A percentile compares a stretch with the other conserved stretches of the same genome.
These are phyloP conservation scores for Sordariomycetes sp. DNA, from an alignment of 2,329 filamentous ascomycete species.

Conservation along the genomic window DNA sequence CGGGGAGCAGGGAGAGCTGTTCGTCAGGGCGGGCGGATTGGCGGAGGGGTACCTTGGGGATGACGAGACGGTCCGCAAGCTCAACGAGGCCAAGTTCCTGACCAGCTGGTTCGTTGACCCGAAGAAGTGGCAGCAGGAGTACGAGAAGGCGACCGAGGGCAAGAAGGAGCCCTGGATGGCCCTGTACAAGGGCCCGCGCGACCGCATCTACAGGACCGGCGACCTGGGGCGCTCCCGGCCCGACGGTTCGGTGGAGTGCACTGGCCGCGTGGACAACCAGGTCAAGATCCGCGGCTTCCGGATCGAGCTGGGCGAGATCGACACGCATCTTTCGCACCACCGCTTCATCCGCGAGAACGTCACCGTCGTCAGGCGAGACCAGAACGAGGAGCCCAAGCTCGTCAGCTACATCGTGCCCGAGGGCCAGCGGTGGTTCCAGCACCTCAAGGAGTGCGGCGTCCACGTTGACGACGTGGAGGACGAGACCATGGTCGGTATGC, in stretches of 20 bases:
- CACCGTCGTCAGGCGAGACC: slow-evolving; percentile 74
- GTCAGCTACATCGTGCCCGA: slow-evolving; percentile 89
- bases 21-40: slow-evolving; percentile 70
- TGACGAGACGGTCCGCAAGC: slow-evolving; percentile 36
- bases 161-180: slow-evolving; percentile 61
- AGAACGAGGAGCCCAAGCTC: slow-evolving; percentile 73
- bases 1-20: slow-evolving; percentile 78
- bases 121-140: slow-evolving; percentile 55
- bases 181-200: slow-evolving; percentile 71
- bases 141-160: slow-evolving; percentile 20
- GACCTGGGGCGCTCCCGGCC: slow-evolving; percentile 70
- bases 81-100: slow-evolving; percentile 70
- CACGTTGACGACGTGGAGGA: slow-evolving; percentile 6
- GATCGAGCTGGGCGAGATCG: slow-evolving; percentile 90
- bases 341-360: slow-evolving; percentile 73
- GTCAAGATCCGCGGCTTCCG: slow-evolving; percentile 95
- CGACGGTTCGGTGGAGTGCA: slow-evolving; percentile 63
- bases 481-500: slow-evolving; percentile 16
- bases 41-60: slow-evolving; percentile 69
- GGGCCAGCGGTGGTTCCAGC: slow-evolving; percentile 60
- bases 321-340: slow-evolving; percentile 67
- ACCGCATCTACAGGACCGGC: slow-evolving; percentile 78
- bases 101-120: slow-evolving; percentile 79
- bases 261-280: slow-evolving; percentile 75
- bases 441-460: slow-evolving; percentile 31